Evolutionary conservation across 2,329 filamentous ascomycete species (phyloP).

Genomic region (Thelonectria discophora): DNA sequence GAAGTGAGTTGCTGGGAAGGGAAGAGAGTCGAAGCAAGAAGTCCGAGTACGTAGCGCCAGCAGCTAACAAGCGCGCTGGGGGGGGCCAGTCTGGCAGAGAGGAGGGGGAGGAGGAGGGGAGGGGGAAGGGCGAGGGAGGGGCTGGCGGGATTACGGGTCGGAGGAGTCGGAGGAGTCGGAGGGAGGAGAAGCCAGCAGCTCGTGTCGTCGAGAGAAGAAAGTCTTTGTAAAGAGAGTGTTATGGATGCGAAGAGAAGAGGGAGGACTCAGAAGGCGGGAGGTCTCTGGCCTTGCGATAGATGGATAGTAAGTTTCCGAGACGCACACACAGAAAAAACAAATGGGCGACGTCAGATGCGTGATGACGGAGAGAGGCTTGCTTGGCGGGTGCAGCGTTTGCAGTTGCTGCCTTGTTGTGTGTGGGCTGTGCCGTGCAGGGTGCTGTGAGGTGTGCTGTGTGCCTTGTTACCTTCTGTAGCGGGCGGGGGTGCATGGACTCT

Average conservation of each 20-base stretch:
- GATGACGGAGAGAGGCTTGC: not conserved
- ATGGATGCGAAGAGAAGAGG: not conserved
- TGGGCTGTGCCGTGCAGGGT: slow-evolving; percentile 12
- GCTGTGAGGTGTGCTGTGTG: slow-evolving; percentile 22
- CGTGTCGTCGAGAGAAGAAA: not conserved
- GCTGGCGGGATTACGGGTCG: slow-evolving; percentile 24
- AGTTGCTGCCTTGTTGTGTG: not conserved
- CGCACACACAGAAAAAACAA: not conserved
- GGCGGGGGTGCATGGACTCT: too few relatives aligned
- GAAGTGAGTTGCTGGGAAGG: slow-evolving; percentile 27
- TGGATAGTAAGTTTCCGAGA: not conserved
- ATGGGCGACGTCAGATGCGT: not conserved
- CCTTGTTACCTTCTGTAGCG: not conserved
- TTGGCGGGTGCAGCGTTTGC: not conserved
- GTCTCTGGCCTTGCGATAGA: too few relatives aligned
- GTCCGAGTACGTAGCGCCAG: slow-evolving; percentile 14
- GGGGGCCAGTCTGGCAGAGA: too few relatives aligned
- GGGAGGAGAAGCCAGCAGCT: slow-evolving; percentile 2
- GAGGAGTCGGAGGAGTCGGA: slow-evolving; percentile 24
- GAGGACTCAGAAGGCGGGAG: too few relatives aligned
- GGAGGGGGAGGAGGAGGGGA: too few relatives aligned
- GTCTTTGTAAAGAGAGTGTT: not conserved
- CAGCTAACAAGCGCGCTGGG: not conserved
- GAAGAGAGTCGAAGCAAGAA: slow-evolving; percentile 23
- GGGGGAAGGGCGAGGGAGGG: slow-evolving; percentile 3